A percentile compares a stretch with the other conserved stretches of the same genome.
Conservation (phyloP, 1,139 yeast species). For the Pichia sp. region DNA sequence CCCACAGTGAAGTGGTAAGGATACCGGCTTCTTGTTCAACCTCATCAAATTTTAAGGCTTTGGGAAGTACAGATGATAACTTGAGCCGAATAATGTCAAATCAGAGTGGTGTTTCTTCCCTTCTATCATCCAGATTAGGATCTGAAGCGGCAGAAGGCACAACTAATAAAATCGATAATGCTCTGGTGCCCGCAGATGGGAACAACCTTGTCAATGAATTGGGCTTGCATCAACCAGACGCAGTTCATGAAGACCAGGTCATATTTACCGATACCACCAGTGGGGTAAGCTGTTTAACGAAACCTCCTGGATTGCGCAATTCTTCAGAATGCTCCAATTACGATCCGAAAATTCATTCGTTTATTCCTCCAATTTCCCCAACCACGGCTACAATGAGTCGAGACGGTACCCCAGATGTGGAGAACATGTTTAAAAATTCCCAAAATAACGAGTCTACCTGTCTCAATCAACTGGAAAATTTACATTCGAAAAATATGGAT, state of each 20-base stretch:
- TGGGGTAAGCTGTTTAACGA: neutral
- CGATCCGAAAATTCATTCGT: neutral
- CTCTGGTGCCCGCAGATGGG: neutral
- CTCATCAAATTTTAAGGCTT: neutral
- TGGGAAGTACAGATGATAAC: constrained; percentile 7
- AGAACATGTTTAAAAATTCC: neutral
- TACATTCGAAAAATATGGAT: neutral
- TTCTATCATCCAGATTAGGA: constrained; percentile 1
- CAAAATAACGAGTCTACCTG: neutral
- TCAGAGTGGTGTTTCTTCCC: constrained; percentile 11
- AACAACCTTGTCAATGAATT: constrained; percentile 9
- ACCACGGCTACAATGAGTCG: constrained; percentile 2
- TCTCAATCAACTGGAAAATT: neutral
- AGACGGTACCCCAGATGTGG: constrained; percentile 3
- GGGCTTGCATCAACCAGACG: constrained; percentile 8
- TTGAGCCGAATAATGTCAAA: constrained; percentile 11
- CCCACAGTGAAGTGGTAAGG: constrained; percentile 27
- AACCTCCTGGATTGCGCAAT: neutral
- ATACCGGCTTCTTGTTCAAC: neutral
- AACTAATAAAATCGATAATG: neutral
- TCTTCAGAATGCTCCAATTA: neutral
- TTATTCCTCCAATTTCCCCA: constrained; percentile 9
- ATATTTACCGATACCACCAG: neutral
- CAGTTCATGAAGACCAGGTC: neutral
- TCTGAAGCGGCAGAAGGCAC: neutral